Evolutionary conservation across 179 eudicot species (phyloP), one percentile per base, ranked within the genome.

Genomic region (Patellifolia procumbens): DNA sequence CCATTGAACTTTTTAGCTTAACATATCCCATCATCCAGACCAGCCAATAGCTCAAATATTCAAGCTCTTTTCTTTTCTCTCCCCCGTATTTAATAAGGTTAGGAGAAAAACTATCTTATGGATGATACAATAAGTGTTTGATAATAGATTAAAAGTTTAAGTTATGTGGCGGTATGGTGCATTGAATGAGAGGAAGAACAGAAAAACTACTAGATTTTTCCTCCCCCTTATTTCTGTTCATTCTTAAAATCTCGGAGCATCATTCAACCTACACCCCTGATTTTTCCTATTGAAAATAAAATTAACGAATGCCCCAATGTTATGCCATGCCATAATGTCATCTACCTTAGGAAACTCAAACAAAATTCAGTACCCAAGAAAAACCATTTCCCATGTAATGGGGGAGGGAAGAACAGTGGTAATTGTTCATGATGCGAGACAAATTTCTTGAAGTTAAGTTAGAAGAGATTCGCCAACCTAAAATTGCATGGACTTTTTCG

Each of bases 401-500:
- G 49, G 69, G 56, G 0, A 13, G 22, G 16, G n/a, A 0, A 0
- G 42, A 16, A 31, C 16, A 26, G n/a, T 29, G 7, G 3, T 16
- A 46, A 4, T 15, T 46, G 37, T 45, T 26, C 24, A 46, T 5
- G 22, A 68, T 2, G 34, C n/a, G 31, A 16, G 11, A 29, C 31
- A 13, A 48, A 8, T 51, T 9, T 17, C 45, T 34, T 15, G 29
- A 49, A 70, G 59, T 70, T 31, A 10, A 31, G 39, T 49, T 28
- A 70, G 2, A 32, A 70, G 43, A 49, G 22, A 63, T 32, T 63
- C 24, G 16, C 73, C 43, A 82, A 95, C 99, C 99, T 91, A 95
- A 81, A 43, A 95, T 82, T 59, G 87, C 84, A 7, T 97, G 95
- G 68, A 95, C 91, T 84, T 88, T 95, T 70, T 91, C 97, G 34